phyloP scores from a whole-genome alignment of 805 yeast species.

The Nakazawaea pomicola region DNA sequence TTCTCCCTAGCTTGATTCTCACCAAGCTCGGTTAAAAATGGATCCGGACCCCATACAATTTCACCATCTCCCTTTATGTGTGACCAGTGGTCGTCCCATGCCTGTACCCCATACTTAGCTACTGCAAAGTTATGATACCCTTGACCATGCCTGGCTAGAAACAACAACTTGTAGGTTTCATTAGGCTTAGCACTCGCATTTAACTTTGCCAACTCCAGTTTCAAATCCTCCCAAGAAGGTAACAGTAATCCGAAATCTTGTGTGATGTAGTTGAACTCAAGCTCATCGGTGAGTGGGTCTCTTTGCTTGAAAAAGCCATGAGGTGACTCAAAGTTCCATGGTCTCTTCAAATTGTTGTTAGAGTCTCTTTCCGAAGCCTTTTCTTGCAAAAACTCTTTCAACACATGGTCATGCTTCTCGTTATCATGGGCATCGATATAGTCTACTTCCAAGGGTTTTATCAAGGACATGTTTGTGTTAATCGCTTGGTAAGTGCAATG shows the following conservation, averaged over 20 bases:
- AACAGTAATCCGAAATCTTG: constrained; percentile 40
- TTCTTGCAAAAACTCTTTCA: neutral
- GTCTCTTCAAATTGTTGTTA: constrained; percentile 24
- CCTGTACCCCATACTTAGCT: constrained; percentile 46
- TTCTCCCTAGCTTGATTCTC: constrained; percentile 49
- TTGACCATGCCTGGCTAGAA: constrained; percentile 66
- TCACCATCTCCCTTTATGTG: constrained; percentile 48
- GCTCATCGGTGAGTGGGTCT: constrained; percentile 33
- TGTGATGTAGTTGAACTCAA: constrained; percentile 35
- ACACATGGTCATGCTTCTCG: constrained; percentile 3
- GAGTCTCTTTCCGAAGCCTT: constrained; percentile 18
- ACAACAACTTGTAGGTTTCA: constrained; percentile 42
- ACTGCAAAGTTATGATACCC: constrained; percentile 60
- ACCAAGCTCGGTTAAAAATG: constrained; percentile 52
- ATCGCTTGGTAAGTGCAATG: too few relatives aligned
- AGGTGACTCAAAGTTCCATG: constrained; percentile 45
- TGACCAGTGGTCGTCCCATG: constrained; percentile 57
- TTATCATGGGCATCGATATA: constrained; percentile 29
- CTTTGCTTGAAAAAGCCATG: constrained; percentile 47
- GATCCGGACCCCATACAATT: constrained; percentile 55
- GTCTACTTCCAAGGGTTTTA: constrained; percentile 29
- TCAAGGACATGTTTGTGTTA: constrained; percentile 15
- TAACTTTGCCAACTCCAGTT: constrained; percentile 27
- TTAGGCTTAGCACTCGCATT: constrained; percentile 30
- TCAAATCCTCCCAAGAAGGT: constrained; percentile 35